Conservation (phyloP, 169 alveolate genomes). For the Toxoplasma gondii region DNA sequence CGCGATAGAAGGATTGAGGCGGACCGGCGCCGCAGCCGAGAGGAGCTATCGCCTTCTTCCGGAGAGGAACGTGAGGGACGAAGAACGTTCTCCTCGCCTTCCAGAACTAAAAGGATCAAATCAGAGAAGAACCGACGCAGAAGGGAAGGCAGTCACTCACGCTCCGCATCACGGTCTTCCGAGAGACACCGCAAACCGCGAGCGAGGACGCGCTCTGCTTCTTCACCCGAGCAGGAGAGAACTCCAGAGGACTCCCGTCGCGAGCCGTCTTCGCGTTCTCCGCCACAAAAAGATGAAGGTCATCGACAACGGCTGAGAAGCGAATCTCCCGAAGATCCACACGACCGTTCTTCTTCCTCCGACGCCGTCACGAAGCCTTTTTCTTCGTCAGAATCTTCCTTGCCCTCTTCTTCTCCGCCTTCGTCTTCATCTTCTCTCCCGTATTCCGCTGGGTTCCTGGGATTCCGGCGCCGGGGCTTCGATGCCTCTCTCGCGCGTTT, state of each 20-base stretch:
- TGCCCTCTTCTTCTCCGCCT: background rate
- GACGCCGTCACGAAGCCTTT: background rate
- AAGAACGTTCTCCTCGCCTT: background rate
- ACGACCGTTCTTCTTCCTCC: background rate
- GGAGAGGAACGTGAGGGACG: background rate
- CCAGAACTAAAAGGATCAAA: background rate
- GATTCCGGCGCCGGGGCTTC: background rate
- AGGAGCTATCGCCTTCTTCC: background rate
- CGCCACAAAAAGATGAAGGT: no score
- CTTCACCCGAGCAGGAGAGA: background rate
- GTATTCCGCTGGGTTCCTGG: background rate
- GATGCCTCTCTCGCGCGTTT: constrained; percentile 11
- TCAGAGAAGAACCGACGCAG: background rate
- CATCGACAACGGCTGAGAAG: background rate
- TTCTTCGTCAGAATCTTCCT: background rate
- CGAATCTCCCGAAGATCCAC: background rate
- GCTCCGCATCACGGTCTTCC: background rate
- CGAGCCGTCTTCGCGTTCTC: background rate
- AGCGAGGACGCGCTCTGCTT: background rate
- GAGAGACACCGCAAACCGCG: background rate
- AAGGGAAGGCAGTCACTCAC: background rate
- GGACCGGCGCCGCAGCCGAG: background rate
- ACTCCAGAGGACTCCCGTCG: background rate
- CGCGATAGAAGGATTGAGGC: background rate
- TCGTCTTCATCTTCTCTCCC: background rate